Evolutionary conservation across 305 asterid species (phyloP).

Genomic region (Fraxinus paxiana): DNA sequence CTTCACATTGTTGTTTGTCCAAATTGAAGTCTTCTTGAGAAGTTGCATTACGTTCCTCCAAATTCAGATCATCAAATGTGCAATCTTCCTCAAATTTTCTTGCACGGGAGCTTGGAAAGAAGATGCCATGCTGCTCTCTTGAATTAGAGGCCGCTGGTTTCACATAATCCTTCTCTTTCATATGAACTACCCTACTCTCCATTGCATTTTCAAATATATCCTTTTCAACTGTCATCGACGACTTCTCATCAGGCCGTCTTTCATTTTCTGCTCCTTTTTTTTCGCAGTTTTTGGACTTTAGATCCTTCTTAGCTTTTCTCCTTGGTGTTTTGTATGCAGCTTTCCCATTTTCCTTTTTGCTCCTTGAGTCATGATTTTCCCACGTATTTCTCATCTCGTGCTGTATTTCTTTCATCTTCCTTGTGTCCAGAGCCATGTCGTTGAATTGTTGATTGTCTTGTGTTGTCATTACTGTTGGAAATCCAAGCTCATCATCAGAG

Average conservation of each 20-base stretch:
- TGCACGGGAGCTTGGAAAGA: neutral
- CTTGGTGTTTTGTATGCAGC: neutral
- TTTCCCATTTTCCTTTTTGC: slow-evolving; percentile 17
- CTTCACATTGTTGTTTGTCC: slow-evolving; percentile 27
- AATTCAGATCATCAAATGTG: neutral
- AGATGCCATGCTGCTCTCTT: neutral
- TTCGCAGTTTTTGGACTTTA: slow-evolving; percentile 24
- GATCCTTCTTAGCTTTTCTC: slow-evolving; percentile 20
- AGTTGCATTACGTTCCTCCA: neutral
- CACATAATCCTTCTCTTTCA: neutral
- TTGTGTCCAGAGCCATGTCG: slow-evolving; percentile 31
- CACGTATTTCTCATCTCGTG: slow-evolving; percentile 6
- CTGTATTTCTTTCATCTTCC: slow-evolving; percentile 30
- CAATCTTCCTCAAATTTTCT: slow-evolving; percentile 24
- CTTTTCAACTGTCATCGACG: slow-evolving; percentile 19
- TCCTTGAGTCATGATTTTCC: slow-evolving; percentile 23
- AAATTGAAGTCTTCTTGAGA: slow-evolving; percentile 29
- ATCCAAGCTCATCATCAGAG: slow-evolving; percentile 35
- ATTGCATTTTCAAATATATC: slow-evolving; percentile 26
- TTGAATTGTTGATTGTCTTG: slow-evolving; percentile 27
- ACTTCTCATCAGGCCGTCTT: slow-evolving; percentile 11
- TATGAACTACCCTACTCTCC: slow-evolving; percentile 22
- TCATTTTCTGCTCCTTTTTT: slow-evolving; percentile 23
- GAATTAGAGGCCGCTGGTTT: neutral
- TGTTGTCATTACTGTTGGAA: slow-evolving; percentile 19